phyloP scores from a whole-genome alignment of 2,329 filamentous ascomycete species.

The Neopestalotiopsis sp. region DNA sequence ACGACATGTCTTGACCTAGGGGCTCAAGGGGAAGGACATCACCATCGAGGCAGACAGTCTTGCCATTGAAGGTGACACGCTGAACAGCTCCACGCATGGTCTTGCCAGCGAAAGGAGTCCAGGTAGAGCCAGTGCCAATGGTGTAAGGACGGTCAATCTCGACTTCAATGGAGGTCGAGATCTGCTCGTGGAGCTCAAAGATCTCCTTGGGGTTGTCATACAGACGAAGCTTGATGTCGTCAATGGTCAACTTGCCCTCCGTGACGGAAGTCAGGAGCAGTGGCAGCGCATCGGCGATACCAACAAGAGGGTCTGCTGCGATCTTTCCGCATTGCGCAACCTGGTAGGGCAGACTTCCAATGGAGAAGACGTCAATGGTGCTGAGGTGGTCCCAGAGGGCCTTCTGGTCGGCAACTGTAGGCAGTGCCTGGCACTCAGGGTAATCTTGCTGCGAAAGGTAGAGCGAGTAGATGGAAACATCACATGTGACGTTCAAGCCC shows the following conservation, averaged over 20 bases:
- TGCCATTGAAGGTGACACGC: slow-evolving; percentile 76
- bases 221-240: slow-evolving; percentile 73
- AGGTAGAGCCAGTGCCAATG: slow-evolving; percentile 55
- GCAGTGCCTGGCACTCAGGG: slow-evolving; percentile 69
- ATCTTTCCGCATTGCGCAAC: slow-evolving; percentile 61
- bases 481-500: slow-evolving; percentile 81
- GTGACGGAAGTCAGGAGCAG: slow-evolving; percentile 77
- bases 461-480: slow-evolving; percentile 80
- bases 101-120: slow-evolving; percentile 77
- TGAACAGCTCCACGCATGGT: slow-evolving; percentile 73
- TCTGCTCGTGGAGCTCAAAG: slow-evolving; percentile 82
- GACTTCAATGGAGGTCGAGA: slow-evolving; percentile 74
- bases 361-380: slow-evolving; percentile 79
- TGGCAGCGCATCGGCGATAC: slow-evolving; percentile 76
- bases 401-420: slow-evolving; percentile 70
- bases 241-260: slow-evolving; percentile 74
- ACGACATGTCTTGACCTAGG: slow-evolving; percentile 77
- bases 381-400: slow-evolving; percentile 76
- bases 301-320: slow-evolving; percentile 63
- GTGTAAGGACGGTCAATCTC: slow-evolving; percentile 76
- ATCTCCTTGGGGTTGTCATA: slow-evolving; percentile 82
- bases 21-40: slow-evolving; percentile 60
- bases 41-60: slow-evolving; percentile 77
- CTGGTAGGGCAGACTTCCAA: slow-evolving; percentile 80
- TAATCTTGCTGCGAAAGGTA: slow-evolving; percentile 76